phyloP scores from a whole-genome alignment of 2,329 filamentous ascomycete species.

The Chaetomiaceae sp. region DNA sequence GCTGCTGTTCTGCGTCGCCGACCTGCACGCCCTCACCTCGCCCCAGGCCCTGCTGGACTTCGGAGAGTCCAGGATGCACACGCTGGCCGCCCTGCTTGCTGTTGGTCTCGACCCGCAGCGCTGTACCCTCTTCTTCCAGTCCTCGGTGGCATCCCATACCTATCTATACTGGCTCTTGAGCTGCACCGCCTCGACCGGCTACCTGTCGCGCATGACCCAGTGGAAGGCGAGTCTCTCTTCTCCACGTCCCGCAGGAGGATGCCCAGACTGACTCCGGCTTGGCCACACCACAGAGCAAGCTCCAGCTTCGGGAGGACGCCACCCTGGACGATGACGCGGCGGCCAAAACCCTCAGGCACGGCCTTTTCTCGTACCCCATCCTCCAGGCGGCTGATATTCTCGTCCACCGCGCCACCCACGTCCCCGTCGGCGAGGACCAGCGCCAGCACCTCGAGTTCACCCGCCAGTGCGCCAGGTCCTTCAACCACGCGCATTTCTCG shows the following conservation, averaged over 20 bases:
- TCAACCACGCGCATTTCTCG: conserved; percentile 67
- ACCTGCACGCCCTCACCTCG: conserved; percentile 86
- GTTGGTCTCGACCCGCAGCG: conserved; percentile 75
- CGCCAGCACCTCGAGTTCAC: conserved; percentile 90
- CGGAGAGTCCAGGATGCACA: conserved; percentile 61
- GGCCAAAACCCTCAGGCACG: conserved; percentile 65
- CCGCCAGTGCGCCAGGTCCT: conserved; percentile 75
- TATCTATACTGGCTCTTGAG: conserved; percentile 97
- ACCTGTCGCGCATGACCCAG: conserved; percentile 97
- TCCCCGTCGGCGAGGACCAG: conserved; percentile 96
- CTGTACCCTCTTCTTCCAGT: conserved; percentile 78
- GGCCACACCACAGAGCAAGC: conserved; percentile 73
- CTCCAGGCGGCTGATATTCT: conserved; percentile 92
- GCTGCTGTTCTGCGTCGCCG: conserved; percentile 81
- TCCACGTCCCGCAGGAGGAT: background rate
- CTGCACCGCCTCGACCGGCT: conserved; percentile 85
- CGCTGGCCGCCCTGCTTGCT: conserved; percentile 73
- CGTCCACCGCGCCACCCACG: conserved; percentile 84
- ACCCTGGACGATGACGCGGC: conserved; percentile 52
- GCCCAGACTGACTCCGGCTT: background rate
- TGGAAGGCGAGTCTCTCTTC: conserved; percentile 65
- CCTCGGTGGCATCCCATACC: conserved; percentile 67
- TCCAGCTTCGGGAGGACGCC: conserved; percentile 55
- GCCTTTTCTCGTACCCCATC: conserved; percentile 92
- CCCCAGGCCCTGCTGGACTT: conserved; percentile 60